Base-by-base conservation (phyloP, 352 stramenopile genomes). In the Phytophthora ramorum region DNA sequence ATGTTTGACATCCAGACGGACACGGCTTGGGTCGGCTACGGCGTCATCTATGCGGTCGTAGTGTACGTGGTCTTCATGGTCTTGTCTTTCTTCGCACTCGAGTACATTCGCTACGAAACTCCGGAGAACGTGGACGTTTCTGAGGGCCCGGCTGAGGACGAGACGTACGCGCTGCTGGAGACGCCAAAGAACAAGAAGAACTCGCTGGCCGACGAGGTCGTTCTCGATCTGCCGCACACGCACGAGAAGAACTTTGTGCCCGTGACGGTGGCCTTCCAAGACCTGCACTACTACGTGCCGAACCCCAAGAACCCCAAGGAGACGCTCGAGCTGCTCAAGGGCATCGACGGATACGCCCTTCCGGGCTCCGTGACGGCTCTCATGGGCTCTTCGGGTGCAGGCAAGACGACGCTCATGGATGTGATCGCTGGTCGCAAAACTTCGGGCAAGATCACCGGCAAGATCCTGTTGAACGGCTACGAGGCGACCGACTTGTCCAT, bases 61-160 rank as follows among this genome's bases (percentile, higher is more conserved):
- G 26, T 62, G n/a, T 71, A 63, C 49, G 60, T 80, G 19, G n/a
- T 71, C 17, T 66, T 71, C 63, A 66, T 71, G 63, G 1, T 66
- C 10, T 7, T 71, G 17, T 71, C 63, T 7, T 66, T 62, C 43
- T 19, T 71, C 0, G 44, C 49, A 7, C 63, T 71, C 0, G 63
- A 66, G 44, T 58, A 66, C 46, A 26, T 66, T 44, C 63, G 63
- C 22, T 71, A 71, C 35, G 63, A 71, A 66, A 17, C 53, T 7
- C 63, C 63, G 6, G 56, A 66, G 34, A 65, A 66, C 19, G 54
- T 71, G 12, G 56, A 59, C 19, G 37, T 71, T 35, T 64, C 63
- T 3, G 63, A 71, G 24, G 13, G 4, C 13, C 40, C 43, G 14
- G 16, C 7, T 2, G 63, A 63, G 1, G 26, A 62, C 6, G 35